phyloP scores from a whole-genome alignment of 257 asterid species.

The Cynanchum wilfordii region DNA sequence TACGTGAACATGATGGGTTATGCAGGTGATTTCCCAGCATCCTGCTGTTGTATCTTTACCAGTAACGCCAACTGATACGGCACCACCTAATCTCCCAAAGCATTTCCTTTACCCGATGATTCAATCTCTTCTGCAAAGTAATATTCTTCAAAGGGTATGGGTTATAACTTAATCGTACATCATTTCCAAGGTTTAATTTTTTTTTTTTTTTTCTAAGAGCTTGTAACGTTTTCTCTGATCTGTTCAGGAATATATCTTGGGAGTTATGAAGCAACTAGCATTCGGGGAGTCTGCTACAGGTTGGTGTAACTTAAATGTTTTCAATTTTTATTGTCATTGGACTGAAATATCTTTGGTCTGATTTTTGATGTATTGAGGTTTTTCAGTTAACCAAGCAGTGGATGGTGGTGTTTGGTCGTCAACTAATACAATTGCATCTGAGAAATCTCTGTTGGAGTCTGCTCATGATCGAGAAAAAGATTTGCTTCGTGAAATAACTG shows the following conservation, averaged over 20 bases:
- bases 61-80: conserved; percentile 35
- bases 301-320: conserved; percentile 26
- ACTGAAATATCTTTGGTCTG: conserved; percentile 7
- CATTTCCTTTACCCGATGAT: conserved; percentile 46
- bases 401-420: conserved; percentile 36
- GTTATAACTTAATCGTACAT: conserved; percentile 6
- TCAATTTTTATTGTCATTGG: background rate
- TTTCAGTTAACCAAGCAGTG: conserved; percentile 24
- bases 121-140: conserved; percentile 61
- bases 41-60: conserved; percentile 31
- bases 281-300: conserved; percentile 48
- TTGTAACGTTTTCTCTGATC: background rate
- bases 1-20: conserved; percentile 14
- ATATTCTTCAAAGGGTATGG: conserved; percentile 78
- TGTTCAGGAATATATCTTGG: conserved; percentile 60
- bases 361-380: conserved; percentile 16
- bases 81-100: conserved; percentile 37
- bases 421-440: conserved; percentile 29
- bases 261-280: conserved; percentile 61
- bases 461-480: conserved; percentile 81
- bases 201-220: conserved; percentile 12
- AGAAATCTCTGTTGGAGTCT: conserved; percentile 66
- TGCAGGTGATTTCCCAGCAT: conserved; percentile 57
- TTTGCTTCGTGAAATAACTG: conserved; percentile 62
- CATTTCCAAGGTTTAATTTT: background rate